These are phyloP conservation scores for Clarkia xantiana DNA, from an alignment of 345 rosid genomes.

Conservation along the genomic window DNA sequence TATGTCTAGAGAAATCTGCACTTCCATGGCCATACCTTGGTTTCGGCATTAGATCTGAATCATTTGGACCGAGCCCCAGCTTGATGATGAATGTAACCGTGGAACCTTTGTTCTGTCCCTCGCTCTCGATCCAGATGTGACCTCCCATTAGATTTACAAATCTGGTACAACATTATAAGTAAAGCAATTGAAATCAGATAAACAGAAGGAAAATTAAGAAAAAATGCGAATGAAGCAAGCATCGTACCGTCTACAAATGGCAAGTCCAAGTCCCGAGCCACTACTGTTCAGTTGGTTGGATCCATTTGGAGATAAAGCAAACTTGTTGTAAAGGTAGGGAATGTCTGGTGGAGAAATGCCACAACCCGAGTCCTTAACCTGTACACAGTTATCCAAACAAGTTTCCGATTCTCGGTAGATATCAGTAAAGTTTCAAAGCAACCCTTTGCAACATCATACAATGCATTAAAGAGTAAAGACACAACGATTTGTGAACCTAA, in stretches of 20 bases:
- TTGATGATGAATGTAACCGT: constrained; percentile 45
- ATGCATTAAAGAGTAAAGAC: too few species aligned
- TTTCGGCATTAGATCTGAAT: constrained; percentile 19
- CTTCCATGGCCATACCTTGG: constrained; percentile 38
- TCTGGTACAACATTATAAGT: constrained; percentile 19
- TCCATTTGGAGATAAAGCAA: constrained; percentile 42
- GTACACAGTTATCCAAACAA: constrained; percentile 1
- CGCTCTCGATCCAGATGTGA: constrained; percentile 80
- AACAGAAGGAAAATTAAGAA: not conserved
- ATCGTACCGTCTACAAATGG: constrained; percentile 68
- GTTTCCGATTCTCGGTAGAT: not conserved
- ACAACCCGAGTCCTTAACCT: constrained; percentile 89
- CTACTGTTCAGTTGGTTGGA: constrained; percentile 24
- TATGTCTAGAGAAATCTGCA: constrained; percentile 26
- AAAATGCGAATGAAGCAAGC: not conserved
- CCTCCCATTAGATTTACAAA: constrained; percentile 93
- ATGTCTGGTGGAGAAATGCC: constrained; percentile 68
- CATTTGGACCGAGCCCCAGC: constrained; percentile 36
- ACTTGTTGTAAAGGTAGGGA: constrained; percentile 52
- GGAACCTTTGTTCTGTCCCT: constrained; percentile 68
- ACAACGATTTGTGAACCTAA: too few species aligned
- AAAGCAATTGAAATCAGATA: not conserved
- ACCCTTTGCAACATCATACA: too few species aligned
- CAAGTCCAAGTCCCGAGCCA: constrained; percentile 84
- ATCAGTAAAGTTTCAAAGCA: too few species aligned